phyloP scores from a whole-genome alignment of 495 filamentous ascomycete genomes.

The Aspergillus diversus region DNA sequence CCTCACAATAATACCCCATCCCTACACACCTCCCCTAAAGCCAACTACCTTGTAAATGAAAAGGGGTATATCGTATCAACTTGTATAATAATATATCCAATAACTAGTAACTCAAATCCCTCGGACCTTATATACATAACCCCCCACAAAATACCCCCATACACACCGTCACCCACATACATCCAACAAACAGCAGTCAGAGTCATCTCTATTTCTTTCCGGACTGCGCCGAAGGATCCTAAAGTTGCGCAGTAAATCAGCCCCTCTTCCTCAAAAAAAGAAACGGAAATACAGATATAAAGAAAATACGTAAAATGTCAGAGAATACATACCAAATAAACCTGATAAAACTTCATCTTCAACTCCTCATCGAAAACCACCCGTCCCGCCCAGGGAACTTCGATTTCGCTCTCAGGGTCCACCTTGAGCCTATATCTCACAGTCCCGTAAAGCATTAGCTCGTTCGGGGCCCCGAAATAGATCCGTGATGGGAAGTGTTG shows the following conservation, averaged over 20 bases:
- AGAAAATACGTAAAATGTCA: conserved; percentile 19
- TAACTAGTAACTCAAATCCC: background rate
- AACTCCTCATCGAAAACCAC: conserved; percentile 54
- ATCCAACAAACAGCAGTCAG: background rate
- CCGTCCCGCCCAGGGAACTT: conserved; percentile 58
- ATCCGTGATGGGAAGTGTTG: conserved; percentile 54
- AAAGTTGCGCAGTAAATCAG: conserved; percentile 8
- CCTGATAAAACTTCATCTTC: conserved; percentile 67
- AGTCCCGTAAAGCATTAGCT: conserved; percentile 66
- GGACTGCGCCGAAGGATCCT: conserved; percentile 46
- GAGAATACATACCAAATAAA: conserved; percentile 59
- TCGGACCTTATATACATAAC: background rate
- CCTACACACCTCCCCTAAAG: no score
- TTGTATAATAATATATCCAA: background rate
- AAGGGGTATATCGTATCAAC: background rate
- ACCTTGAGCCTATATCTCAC: conserved; percentile 60
- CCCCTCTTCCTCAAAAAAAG: background rate
- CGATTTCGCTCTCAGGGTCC: conserved; percentile 41
- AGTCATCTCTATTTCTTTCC: conserved; percentile 38
- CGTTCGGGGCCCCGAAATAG: conserved; percentile 54
- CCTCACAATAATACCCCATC: background rate
- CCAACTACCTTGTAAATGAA: no score
- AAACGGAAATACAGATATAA: conserved; percentile 18
- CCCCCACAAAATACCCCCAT: background rate
- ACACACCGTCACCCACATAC: background rate